Conservation (phyloP, 345 rosid genomes). For the Arabis alpina region DNA sequence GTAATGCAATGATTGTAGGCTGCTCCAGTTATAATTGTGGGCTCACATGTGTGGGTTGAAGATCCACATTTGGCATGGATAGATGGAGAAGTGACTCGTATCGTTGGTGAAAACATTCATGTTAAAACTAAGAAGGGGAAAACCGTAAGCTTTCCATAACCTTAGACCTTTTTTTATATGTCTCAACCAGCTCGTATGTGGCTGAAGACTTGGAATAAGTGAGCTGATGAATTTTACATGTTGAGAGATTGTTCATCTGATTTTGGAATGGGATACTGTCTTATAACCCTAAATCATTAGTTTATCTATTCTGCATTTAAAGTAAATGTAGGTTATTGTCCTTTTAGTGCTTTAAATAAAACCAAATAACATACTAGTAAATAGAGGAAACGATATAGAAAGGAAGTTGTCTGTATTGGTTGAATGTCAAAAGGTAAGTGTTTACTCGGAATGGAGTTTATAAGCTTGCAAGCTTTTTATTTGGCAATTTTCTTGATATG, state of each 20-base stretch:
- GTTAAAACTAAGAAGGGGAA: conserved; percentile 60
- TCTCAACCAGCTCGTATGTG: neutral
- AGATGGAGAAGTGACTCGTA: conserved; percentile 66
- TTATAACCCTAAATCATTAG: neutral
- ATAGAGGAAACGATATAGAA: neutral
- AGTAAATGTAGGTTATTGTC: conserved; percentile 12
- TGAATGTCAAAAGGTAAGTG: conserved; percentile 11
- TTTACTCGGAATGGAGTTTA: neutral
- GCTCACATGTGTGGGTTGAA: conserved; percentile 88
- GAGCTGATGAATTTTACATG: conserved; percentile 20
- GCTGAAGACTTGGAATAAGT: conserved; percentile 14
- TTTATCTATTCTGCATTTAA: conserved; percentile 3
- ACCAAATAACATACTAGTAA: conserved; percentile 13
- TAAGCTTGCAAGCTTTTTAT: neutral
- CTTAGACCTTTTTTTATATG: neutral
- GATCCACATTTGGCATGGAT: conserved; percentile 78
- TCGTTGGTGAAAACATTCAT: conserved; percentile 55
- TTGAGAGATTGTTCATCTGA: neutral
- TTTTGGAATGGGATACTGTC: conserved; percentile 6
- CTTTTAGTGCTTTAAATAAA: conserved; percentile 20
- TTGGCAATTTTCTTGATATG: conserved; percentile 26
- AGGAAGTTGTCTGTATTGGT: conserved; percentile 13
- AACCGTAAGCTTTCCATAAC: conserved; percentile 47
- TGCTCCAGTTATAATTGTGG: conserved; percentile 68
- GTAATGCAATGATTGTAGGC: conserved; percentile 52